Conservation (phyloP, 164 flowering plant genomes). For the Protea cynaroides region DNA sequence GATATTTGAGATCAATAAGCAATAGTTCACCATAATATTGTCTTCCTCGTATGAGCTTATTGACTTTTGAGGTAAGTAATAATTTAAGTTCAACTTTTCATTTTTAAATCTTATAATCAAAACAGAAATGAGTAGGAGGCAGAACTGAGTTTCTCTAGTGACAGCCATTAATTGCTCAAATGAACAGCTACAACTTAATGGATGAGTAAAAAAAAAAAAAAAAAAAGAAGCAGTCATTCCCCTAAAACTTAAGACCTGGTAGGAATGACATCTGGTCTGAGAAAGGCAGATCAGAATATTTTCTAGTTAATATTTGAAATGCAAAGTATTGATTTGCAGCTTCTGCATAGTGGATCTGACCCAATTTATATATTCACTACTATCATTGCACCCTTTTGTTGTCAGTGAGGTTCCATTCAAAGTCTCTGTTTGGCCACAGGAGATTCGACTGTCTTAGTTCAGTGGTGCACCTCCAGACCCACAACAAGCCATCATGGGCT, state of each 20-base stretch:
- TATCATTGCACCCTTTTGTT: constrained; percentile 51
- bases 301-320: constrained; percentile 69
- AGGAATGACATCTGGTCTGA: constrained; percentile 53
- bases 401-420: constrained; percentile 60
- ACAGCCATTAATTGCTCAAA: not conserved
- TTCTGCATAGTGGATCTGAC: constrained; percentile 85
- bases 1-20: too few relatives aligned
- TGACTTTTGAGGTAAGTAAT: too few relatives aligned
- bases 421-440: constrained; percentile 60
- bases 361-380: constrained; percentile 64
- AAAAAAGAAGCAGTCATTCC: not conserved
- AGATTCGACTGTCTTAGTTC: constrained; percentile 52
- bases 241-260: constrained; percentile 44
- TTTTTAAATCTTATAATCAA: too few relatives aligned
- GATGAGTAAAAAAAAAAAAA: not conserved
- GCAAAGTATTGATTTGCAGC: constrained; percentile 68
- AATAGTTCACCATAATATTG: too few relatives aligned
- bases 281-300: constrained; percentile 65
- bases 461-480: constrained; percentile 79
- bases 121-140: not conserved
- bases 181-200: not conserved
- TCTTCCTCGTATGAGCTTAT: too few relatives aligned
- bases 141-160: not conserved
- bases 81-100: too few relatives aligned
- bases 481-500: constrained; percentile 65